Evolutionary conservation across 345 rosid genomes (phyloP), one percentile per base, ranked within the genome.

Genomic region (Heritiera littoralis): DNA sequence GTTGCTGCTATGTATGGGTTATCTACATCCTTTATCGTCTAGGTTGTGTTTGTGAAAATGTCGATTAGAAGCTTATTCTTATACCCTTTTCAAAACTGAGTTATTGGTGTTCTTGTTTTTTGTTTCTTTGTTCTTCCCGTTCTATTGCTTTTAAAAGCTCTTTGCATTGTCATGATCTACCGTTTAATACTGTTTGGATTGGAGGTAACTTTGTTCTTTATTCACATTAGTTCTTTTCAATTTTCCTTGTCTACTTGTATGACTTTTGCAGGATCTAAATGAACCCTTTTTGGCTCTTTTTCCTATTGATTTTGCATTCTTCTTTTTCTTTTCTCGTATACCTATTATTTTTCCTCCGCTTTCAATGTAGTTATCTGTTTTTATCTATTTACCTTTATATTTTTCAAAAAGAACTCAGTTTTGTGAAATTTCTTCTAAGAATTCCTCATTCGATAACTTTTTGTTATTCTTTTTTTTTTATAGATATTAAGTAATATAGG

Each of bases 161-260:
- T 41, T 15, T 32, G 9, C n/a, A 8, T 69, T 45, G 52, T 67
- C 15, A 46, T 65, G 78, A 76, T 81, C 73, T 72, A 20, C 54
- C 72, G 52, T 12, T 18, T n/a, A 58, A 64, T 35, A 14, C 66
- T 30, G 41, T 55, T 76, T 52, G 28, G 28, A 23, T 23, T 23
- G 45, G 65, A 66, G 82, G 88, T 85, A 86, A 74, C 38, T 38
- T 32, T 43, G 63, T 18, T 13, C 28, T 72, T 55, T 14, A 6
- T 20, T 46, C 17, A 7, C 5, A 17, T 2, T 40, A 0, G 13
- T 55, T 48, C 7, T 30, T 43, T 9, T 20, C 55, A 12, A 60
- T 1, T 69, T 20, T 68, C 23, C 18, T 45, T 68, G 11, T 23
- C 28, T 23, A 23, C 28, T 23, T 23, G 28, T n/a, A 70, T 32